Base-by-base conservation (phyloP, 106 monocot species). In the Dactylorhiza incarnata region DNA sequence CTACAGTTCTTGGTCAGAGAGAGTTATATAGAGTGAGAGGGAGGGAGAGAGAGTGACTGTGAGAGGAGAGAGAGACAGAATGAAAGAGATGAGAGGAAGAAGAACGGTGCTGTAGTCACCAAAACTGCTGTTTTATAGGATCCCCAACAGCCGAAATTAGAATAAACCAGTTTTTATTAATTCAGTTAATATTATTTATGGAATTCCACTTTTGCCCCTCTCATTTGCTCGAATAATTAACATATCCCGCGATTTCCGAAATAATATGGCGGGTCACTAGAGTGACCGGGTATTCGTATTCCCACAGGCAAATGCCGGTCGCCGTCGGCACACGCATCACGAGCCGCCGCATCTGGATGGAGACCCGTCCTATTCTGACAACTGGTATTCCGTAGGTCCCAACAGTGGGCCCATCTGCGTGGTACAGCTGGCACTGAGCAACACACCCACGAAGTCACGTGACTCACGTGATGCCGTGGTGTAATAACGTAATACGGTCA, bases 281-380 rank as follows among this genome's bases (percentile, higher is more conserved):
- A 13, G 45, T 16, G n/a, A 44, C 45, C n/a, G 45, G 69, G 5
- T 37, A 24, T 29, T 15, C 45, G 45, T 43, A 45, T 69, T 45
- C 15, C 29, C 5, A 69, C 69, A 43, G 69, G 69, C 69, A 9
- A 43, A 11, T 16, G 45, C 3, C 69, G n/a, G 69, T 69, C n/a
- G 17, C 15, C 69, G 11, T 10, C 26, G 13, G 13, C 65, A 65
- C 65, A 26, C 45, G 44, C 69, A 46, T 46, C 69, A 69, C 69
- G 45, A 69, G 69, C 69, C 69, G 69, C 69, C 69, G 69, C 69
- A 69, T 69, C 29, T 69, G 66, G 69, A 69, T 46, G 45, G 69
- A 12, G 65, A 65, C 65, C 65, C 65, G 11, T 65, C 45, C 16
- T 44, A 15, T 69, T 69, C 69, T 44, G 43, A 46, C 69, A 69